Percentiles rank a stretch among this genome's conserved stretches.
Conservation (phyloP, 225 moss, liverwort and hornwort species). For the Thuidium tamariscinum region DNA sequence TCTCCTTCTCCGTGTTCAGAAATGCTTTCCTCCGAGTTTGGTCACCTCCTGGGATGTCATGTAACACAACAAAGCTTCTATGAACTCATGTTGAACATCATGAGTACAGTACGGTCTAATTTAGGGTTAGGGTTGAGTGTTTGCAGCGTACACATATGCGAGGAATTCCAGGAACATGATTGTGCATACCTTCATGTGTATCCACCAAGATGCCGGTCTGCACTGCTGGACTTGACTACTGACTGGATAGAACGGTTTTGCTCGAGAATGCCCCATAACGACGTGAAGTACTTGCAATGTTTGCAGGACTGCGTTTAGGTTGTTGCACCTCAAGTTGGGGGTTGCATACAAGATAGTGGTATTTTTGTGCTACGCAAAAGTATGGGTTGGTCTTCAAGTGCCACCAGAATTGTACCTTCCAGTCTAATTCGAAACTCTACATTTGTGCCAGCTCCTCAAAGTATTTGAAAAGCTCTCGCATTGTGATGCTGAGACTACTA, state of each 20-base stretch:
- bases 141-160: background rate
- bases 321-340: background rate
- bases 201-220: background rate
- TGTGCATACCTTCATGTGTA: background rate
- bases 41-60: background rate
- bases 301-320: background rate
- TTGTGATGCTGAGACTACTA: background rate
- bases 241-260: background rate
- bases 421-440: background rate
- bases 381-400: constrained; percentile 2
- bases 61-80: background rate
- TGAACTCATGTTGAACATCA: background rate
- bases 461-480: constrained; percentile 3
- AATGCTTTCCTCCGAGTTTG: constrained; percentile 2
- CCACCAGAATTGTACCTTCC: constrained; percentile 11
- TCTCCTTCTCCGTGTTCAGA: too few species aligned
- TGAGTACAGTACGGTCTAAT: background rate
- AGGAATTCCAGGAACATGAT: background rate
- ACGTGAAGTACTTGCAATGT: background rate
- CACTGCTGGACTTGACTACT: background rate
- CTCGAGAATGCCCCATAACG: background rate
- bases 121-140: background rate
- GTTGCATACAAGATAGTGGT: background rate
- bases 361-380: background rate
- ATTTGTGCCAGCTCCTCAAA: background rate